Evolutionary conservation across 2,329 filamentous ascomycete genomes (phyloP), one percentile per base, ranked within the genome.

Genomic region (Colletotrichum cordylinicola): DNA sequence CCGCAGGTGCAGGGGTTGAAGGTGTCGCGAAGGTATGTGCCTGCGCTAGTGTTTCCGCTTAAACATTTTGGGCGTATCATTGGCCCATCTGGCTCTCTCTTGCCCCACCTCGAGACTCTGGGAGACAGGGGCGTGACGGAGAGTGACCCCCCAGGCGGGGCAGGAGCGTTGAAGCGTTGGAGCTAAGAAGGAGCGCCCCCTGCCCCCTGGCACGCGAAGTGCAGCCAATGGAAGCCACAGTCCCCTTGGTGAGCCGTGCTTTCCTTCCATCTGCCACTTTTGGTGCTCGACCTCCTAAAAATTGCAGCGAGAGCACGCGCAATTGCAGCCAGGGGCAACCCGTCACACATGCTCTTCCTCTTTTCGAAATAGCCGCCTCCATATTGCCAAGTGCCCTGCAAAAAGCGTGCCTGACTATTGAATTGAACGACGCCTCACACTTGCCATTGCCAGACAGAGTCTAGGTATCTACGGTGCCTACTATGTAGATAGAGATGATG

Each of bases 11-110:
- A 70, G 67, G 76, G 76, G 52, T 56, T 43, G 31, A 24, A 66
- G 56, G 67, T 61, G 73, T 55, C 65, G 35, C 21, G 60, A 33
- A 67, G 66, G 61, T 43, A 60, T 52, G 77, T 78, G 70, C 77
- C 68, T 77, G 76, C 76, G 68, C 77, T 78, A 78, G 77, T 78
- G 77, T 78, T 78, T 78, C 76, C 56, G 61, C 70, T 74, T 78
- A 64, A 68, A 48, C 69, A 27, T 70, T n/a, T 29, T 58, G 56
- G 31, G 29, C 31, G 64, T n/a, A 2, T 62, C 31, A 67, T 71
- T 69, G 70, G 48, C 56, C 43, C 74, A 58, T 24, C 4, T 18
- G 2, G 18, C 21, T 15, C 27, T 29, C 39, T 10, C 13, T 18
- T 2, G 33, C 48, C 21, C 73, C 69, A 72, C 27, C 21, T 24